These are phyloP conservation scores for Melampsora americana DNA, from an alignment of 1,284 basidiomycete genomes.

Conservation along the genomic window DNA sequence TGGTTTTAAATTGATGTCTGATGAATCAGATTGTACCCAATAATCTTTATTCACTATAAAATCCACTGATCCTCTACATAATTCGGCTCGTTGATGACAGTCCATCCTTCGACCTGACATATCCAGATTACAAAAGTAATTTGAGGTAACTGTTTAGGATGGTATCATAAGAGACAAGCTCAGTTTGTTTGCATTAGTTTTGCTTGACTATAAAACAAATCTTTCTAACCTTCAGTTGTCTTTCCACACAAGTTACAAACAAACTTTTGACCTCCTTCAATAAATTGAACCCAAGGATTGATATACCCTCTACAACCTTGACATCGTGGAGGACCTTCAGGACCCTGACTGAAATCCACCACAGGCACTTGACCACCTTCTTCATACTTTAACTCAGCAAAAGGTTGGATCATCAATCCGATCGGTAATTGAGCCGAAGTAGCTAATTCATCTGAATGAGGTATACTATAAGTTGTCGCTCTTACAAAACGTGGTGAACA, in stretches of 20 bases:
- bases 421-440: conserved; percentile 79
- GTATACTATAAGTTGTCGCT: conserved; percentile 69
- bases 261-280: conserved; percentile 80
- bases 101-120: conserved; percentile 77
- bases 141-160: conserved; percentile 64
- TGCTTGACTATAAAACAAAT: too few species aligned
- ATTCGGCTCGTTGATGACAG: conserved; percentile 75
- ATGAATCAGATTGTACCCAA: conserved; percentile 66
- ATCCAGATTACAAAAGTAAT: conserved; percentile 84
- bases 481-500: conserved; percentile 68
- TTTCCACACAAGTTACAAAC: conserved; percentile 86
- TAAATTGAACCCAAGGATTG: conserved; percentile 89
- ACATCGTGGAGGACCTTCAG: conserved; percentile 77
- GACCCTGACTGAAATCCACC: conserved; percentile 62
- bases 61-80: conserved; percentile 87
- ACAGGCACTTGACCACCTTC: conserved; percentile 69
- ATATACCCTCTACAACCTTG: conserved; percentile 83
- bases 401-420: conserved; percentile 81
- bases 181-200: background rate
- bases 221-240: conserved; percentile 69
- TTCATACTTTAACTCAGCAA: conserved; percentile 74
- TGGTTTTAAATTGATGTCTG: conserved; percentile 54
- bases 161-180: background rate
- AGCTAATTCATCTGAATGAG: conserved; percentile 74
- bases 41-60: conserved; percentile 81